Percentiles rank a stretch among this genome's conserved stretches.
Conservation (phyloP, 2,329 filamentous ascomycete genomes). For the Aspergillus sp. region DNA sequence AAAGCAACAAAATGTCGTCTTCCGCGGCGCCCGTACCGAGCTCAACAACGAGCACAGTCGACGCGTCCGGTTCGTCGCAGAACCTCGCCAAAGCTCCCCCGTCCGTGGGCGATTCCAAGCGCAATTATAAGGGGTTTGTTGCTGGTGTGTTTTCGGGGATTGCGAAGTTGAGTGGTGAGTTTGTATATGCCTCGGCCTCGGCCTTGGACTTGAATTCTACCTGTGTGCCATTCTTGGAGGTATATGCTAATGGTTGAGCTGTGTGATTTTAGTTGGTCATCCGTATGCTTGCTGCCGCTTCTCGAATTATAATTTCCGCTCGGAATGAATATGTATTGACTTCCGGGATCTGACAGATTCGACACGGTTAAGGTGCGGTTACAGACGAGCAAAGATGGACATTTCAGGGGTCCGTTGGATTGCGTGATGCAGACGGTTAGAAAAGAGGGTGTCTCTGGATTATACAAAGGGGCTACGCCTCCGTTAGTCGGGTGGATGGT, state of each 20-base stretch:
- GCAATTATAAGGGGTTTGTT: constrained; percentile 91
- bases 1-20: constrained; percentile 22
- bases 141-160: constrained; percentile 95
- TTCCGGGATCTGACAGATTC: constrained; percentile 57
- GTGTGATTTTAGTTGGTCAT: constrained; percentile 54
- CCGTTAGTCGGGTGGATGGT: constrained; percentile 97
- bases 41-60: constrained; percentile 1
- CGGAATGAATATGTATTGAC: not conserved
- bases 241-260: not conserved
- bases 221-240: not conserved
- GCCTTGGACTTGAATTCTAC: not conserved
- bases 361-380: constrained; percentile 96
- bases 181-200: not conserved
- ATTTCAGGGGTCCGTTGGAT: constrained; percentile 82
- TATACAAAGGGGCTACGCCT: constrained; percentile 94
- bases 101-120: constrained; percentile 24
- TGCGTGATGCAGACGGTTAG: constrained; percentile 81
- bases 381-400: constrained; percentile 75
- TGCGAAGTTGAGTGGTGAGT: constrained; percentile 78
- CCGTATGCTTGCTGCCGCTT: constrained; percentile 45
- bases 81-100: constrained; percentile 1
- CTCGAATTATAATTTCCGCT: not conserved
- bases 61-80: constrained; percentile 5
- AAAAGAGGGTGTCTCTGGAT: constrained; percentile 77
- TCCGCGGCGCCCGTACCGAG: constrained; percentile 13